A percentile compares a stretch with the other conserved stretches of the same genome.
These are phyloP conservation scores for Abelmoschus esculentus DNA, from an alignment of 345 rosid genomes.

Conservation along the genomic window DNA sequence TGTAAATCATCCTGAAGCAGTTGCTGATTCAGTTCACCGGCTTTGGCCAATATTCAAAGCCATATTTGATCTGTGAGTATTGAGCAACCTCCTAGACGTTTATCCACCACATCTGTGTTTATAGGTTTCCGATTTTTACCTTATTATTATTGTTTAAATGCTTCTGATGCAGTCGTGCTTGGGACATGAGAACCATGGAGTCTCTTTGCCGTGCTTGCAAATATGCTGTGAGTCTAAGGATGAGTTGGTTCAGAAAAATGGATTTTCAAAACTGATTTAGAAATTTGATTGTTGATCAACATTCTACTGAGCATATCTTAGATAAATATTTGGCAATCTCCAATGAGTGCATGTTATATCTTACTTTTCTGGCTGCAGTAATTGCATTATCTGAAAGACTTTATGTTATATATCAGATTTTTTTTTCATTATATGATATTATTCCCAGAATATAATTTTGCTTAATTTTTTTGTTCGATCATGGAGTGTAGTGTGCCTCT, in stretches of 20 bases:
- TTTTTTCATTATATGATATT: neutral
- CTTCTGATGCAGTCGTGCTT: constrained; percentile 75
- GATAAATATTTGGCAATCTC: neutral
- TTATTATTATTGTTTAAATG: constrained; percentile 17
- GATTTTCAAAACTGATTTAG: constrained; percentile 3
- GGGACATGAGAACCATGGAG: constrained; percentile 99
- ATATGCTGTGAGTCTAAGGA: constrained; percentile 76
- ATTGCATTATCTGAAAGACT: neutral
- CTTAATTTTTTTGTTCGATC: neutral
- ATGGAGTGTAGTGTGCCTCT: neutral
- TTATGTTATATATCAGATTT: neutral
- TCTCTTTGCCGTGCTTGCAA: constrained; percentile 99
- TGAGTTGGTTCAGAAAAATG: neutral
- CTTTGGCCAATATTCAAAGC: constrained; percentile 92
- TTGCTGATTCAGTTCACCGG: constrained; percentile 83
- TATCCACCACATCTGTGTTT: constrained; percentile 3
- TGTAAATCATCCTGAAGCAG: constrained; percentile 93
- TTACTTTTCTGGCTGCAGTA: neutral
- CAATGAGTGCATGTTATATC: neutral
- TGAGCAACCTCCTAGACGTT: constrained; percentile 6
- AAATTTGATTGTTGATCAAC: constrained; percentile 1
- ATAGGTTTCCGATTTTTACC: constrained; percentile 7
- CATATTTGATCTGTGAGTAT: constrained; percentile 80
- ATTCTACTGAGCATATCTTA: neutral
- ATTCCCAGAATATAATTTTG: neutral